Base-by-base conservation (phyloP, 176 grass and related monocot genomes). In the Echinochloa phyllopogon region DNA sequence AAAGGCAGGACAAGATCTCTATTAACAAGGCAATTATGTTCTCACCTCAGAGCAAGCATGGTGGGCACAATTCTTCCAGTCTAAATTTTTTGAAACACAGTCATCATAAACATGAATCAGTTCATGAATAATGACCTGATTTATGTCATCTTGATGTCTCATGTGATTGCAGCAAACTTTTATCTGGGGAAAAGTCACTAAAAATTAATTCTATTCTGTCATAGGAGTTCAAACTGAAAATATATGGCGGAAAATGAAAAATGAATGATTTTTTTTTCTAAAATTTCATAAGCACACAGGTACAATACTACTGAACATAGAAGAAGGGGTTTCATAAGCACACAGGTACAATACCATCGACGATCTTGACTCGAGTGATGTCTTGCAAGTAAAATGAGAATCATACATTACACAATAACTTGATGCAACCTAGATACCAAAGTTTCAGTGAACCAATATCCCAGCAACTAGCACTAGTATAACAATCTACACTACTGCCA, bases 71-170 rank as follows among this genome's bases (percentile, higher is more conserved):
- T 99, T 96, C 65, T 38, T 91, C 93, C 93, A 94, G 61, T 96
- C 81, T 44, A 99, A 0, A 82, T 98, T 95, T 86, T 96, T 99
- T 65, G 27, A 73, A 74, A 92, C 85, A 1, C 96, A 99, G 51
- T 96, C 96, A 65, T 99, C 96, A 84, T 99, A 96, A 81, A 93
- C 96, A 88, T 99, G 93, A 83, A 99, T 84, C 75, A 99, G 82
- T 50, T 94, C 96, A 81, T 96, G 96, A 91, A 94, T 94, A 48
- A 99, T 2, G 63, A 91, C 68, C 81, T 92, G 96, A 63, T 72
- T 88, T 87, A 99, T 92, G 77, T 94, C 77, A 65, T 99, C 91
- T 87, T 94, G 91, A 38, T 58, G 24, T 43, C 7, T 64, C 81
- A 92, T 81, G 42, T 92, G 83, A 86, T 99, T 90, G 83, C 89